Evolutionary conservation across 306 rosid species (phyloP), one percentile per base, ranked within the genome.

Genomic region (Trifolium repens): DNA sequence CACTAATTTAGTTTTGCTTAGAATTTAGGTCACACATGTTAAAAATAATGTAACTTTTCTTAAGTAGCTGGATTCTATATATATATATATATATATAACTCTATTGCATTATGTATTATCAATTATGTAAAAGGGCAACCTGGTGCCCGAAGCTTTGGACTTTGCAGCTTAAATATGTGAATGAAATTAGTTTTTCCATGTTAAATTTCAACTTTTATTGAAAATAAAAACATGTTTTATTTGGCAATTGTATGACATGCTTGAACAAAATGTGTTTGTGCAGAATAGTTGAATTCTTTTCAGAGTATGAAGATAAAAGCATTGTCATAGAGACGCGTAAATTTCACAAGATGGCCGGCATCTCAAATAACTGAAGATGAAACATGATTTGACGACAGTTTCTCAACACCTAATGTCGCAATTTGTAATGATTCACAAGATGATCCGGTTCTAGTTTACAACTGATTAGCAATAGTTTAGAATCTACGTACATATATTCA

Each of bases 211-310:
- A 27, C 16, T 30, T 13, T 16, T 55, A 16, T 67, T 12, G 5
- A 43, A 55, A n/a, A 19, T 0, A 13, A 15, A 10, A 7, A 0
- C 11, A 24, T 37, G 15, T 57, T 17, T 42, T 58, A 42, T 71
- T 52, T 5, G n/a, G 15, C 54, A 62, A 73, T 62, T 81, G 53
- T 53, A 64, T 69, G 81, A 39, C 61, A 5, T 71, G 50, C 61
- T 27, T 26, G 76, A 76, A 73, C 30, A 43, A 35, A 35, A 40
- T 64, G 30, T 22, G 3, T 75, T 50, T 69, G 32, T 71, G 39
- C 85, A 88, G 90, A 86, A 24, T 52, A 71, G 69, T n/a, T 68
- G 78, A 75, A 74, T 76, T 71, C 81, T 77, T 77, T 81, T 81
- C 82, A 11, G 74, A 77, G 89, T 84, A 84, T 40, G 78, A 85